Evolutionary conservation across 2,329 filamentous ascomycete species (phyloP).

Genomic region (Aspergillus sp.): DNA sequence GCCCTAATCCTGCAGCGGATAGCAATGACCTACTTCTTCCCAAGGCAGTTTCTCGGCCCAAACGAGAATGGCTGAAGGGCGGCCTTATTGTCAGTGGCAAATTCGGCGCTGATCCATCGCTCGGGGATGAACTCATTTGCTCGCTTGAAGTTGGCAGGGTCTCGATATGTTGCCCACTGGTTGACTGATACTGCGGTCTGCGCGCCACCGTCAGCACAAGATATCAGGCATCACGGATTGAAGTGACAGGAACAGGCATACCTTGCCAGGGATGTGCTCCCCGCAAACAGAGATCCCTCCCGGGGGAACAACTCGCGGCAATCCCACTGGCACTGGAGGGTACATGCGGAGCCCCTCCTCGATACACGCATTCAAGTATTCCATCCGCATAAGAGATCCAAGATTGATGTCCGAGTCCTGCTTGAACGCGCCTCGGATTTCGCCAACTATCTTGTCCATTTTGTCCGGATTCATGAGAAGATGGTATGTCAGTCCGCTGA

Average conservation of each 20-base stretch:
- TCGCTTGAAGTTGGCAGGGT: slow-evolving; percentile 10
- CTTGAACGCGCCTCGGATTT: slow-evolving; percentile 21
- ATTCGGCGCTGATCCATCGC: slow-evolving; percentile 5
- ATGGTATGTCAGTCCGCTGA: slow-evolving; percentile 39
- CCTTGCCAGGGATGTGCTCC: too few relatives aligned
- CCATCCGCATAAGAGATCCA: slow-evolving; percentile 27
- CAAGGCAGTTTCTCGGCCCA: slow-evolving; percentile 13
- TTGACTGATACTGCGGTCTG: not conserved
- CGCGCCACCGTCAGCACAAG: too few relatives aligned
- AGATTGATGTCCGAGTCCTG: slow-evolving; percentile 35
- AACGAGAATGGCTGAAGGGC: slow-evolving; percentile 12
- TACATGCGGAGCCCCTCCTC: slow-evolving; percentile 45
- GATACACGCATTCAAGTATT: slow-evolving; percentile 40
- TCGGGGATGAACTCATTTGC: slow-evolving; percentile 15
- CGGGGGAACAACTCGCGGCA: slow-evolving; percentile 34
- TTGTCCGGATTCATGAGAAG: slow-evolving; percentile 28
- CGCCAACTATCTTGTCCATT: slow-evolving; percentile 13
- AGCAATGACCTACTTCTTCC: slow-evolving; percentile 7
- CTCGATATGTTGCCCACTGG: slow-evolving; percentile 6
- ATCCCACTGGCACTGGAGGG: slow-evolving; percentile 39
- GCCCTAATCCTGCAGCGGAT: not conserved
- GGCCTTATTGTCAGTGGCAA: slow-evolving; percentile 2
- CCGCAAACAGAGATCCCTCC: slow-evolving; percentile 24
- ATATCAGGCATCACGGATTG: too few relatives aligned
- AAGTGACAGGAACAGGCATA: too few relatives aligned